Base-by-base conservation (phyloP, 257 asterid species). In the Nicotiana obtusifolia region DNA sequence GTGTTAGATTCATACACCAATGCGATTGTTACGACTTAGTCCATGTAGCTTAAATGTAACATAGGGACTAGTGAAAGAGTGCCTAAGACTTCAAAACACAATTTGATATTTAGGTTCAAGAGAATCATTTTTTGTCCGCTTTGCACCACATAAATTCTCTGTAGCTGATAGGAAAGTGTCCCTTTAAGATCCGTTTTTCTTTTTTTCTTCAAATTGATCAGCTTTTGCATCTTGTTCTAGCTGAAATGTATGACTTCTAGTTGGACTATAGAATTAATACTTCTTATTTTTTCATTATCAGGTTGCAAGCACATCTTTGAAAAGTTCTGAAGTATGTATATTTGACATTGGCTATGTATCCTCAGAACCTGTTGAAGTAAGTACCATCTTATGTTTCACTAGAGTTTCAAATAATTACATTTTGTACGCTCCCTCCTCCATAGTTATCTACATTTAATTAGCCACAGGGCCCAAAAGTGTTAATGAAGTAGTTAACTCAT, bases 291-390 rank as follows among this genome's bases (percentile, higher is more conserved):
- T 26, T 33, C 24, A 47, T 30, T 67, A 66, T 59, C 90, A 95
- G 99, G 88, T 95, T 86, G 99, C 95, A 14, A 93, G 97, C 81
- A 88, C 94, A 61, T 93, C 99, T 81, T 86, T 83, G 84, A 89
- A 84, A 86, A 91, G 97, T 81, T 87, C 92, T 66, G 92, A 89
- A 76, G 85, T 95, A 83, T 84, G 80, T 81, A 89, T 95, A 56
- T 95, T 80, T 78, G 99, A 95, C 87, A 89, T 95, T 82, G 99
- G 99, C 59, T 93, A 88, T 81, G 78, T 89, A 86, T 92, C 99
- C 76, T 85, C 93, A 24, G 92, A 92, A 84, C 99, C 99, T 1
- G 87, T 88, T 88, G 89, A 91, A 80, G 99, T 95, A 91, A 90
- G 97, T 85, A 69, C 56, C 62, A 47, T 83, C 86, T 78, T 81